phyloP scores from a whole-genome alignment of 192 early-diverging fungal species.

The Umbelopsis sp. region DNA sequence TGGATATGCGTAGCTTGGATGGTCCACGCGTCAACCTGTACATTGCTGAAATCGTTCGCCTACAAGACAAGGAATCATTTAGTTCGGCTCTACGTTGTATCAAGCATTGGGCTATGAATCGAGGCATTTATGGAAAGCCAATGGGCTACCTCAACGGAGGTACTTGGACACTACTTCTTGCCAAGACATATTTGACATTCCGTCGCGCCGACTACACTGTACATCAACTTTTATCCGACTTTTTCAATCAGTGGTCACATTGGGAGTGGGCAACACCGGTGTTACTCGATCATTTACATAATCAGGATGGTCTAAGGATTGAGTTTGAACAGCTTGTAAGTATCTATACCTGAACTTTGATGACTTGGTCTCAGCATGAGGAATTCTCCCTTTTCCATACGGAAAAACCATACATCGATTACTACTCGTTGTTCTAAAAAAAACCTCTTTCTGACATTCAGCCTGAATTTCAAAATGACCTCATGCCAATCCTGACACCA shows the following conservation, averaged over 20 bases:
- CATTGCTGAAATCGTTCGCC: constrained; percentile 7
- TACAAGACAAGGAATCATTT: not conserved
- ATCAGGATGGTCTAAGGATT: not conserved
- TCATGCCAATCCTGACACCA: constrained; percentile 34
- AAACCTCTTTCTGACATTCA: not conserved
- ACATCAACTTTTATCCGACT: constrained; percentile 1
- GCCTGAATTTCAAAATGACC: constrained; percentile 19
- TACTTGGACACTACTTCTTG: constrained; percentile 30
- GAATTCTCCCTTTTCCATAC: too few relatives aligned
- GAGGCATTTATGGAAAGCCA: constrained; percentile 29
- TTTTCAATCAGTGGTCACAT: constrained; percentile 26
- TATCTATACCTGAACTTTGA: not conserved
- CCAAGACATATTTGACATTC: constrained; percentile 20
- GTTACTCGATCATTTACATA: constrained; percentile 16
- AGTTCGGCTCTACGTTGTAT: constrained; percentile 19
- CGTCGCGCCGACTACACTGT: not conserved
- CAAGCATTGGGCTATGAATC: constrained; percentile 34
- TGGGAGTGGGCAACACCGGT: constrained; percentile 35
- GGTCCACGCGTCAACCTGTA: constrained; percentile 31
- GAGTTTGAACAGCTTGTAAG: constrained; percentile 12
- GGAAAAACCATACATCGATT: too few relatives aligned
- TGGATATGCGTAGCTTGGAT: constrained; percentile 29
- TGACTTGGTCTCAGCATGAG: too few relatives aligned
- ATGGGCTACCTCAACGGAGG: constrained; percentile 37
- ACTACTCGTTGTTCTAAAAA: not conserved